A percentile compares a stretch with the other conserved stretches of the same genome.
phyloP scores from a whole-genome alignment of 768 basidiomycete species.

The Suillus decipiens region DNA sequence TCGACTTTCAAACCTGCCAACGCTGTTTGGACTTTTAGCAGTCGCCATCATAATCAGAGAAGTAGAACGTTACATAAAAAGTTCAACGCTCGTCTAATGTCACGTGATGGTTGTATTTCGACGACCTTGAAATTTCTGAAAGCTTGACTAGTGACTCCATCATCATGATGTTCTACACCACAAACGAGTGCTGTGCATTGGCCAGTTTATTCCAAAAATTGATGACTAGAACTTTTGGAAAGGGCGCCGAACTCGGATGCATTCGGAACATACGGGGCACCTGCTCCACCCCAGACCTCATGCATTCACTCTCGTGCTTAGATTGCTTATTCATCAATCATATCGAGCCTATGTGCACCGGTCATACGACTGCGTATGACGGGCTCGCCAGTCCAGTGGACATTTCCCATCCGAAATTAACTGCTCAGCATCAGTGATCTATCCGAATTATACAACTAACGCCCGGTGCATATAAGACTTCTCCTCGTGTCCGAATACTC shows the following conservation, averaged over 20 bases:
- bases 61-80: background rate
- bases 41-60: background rate
- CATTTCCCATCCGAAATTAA: background rate
- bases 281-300: background rate
- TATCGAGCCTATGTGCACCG: background rate
- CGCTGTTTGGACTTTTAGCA: background rate
- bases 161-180: background rate
- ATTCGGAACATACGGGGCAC: background rate
- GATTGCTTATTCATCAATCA: background rate
- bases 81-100: background rate
- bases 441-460: background rate
- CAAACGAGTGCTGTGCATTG: background rate
- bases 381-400: no score
- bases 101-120: background rate
- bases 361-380: background rate
- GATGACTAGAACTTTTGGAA: background rate
- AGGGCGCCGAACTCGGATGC: background rate
- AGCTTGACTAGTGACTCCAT: no score
- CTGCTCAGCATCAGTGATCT: background rate
- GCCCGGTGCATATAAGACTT: background rate
- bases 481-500: background rate
- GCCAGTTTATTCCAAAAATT: background rate
- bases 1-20: background rate
- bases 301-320: background rate
- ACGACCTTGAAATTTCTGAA: no score